Conservation (phyloP, 2,329 filamentous ascomycete species). For the Fusarium sp. region DNA sequence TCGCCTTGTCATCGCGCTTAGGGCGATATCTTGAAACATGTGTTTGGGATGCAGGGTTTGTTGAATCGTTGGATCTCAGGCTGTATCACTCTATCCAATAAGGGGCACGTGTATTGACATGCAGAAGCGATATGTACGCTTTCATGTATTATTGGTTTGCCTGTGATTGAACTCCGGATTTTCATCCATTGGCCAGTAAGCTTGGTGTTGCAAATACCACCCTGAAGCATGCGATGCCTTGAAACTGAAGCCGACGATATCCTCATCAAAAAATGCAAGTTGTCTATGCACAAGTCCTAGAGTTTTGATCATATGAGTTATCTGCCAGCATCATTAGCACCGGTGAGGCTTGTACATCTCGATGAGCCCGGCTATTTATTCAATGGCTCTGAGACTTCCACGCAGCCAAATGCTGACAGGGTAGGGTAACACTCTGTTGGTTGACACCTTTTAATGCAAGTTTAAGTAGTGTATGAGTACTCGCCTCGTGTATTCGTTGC, state of each 20-base stretch:
- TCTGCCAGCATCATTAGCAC: constrained; percentile 21
- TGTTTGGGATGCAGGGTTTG: background rate
- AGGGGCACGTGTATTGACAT: background rate
- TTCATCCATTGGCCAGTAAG: constrained; percentile 2
- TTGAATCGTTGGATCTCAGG: background rate
- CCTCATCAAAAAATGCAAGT: constrained; percentile 15
- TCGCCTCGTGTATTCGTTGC: background rate
- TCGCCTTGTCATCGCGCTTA: too few relatives aligned
- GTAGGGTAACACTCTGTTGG: constrained; percentile 31
- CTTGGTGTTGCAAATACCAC: constrained; percentile 13
- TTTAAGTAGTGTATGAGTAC: constrained; percentile 19
- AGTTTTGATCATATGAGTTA: constrained; percentile 24
- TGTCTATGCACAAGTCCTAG: constrained; percentile 12
- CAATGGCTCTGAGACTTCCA: constrained; percentile 27
- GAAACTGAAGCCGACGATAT: constrained; percentile 28
- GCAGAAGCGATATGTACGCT: background rate
- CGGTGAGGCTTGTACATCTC: constrained; percentile 27
- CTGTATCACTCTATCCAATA: background rate
- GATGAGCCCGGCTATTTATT: constrained; percentile 19
- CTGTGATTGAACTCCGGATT: background rate
- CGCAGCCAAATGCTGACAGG: constrained; percentile 24
- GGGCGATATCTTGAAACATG: background rate
- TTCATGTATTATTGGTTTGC: background rate
- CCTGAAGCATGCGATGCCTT: background rate
- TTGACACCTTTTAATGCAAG: constrained; percentile 34